A percentile compares a stretch with the other conserved stretches of the same genome.
phyloP scores from a whole-genome alignment of 1,284 basidiomycete species.

The Porodaedalea pini region DNA sequence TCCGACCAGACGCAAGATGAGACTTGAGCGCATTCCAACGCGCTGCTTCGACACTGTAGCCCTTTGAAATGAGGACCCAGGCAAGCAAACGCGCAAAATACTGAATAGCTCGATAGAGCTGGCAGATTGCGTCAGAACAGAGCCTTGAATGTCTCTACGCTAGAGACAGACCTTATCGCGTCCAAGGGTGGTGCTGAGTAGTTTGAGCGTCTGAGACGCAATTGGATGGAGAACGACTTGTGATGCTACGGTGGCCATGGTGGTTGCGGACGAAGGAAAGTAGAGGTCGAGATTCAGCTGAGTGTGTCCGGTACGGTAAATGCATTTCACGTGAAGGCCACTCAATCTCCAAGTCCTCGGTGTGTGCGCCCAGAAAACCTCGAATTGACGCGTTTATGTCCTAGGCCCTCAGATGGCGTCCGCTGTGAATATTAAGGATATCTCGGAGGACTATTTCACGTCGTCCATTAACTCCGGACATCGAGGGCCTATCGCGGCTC shows the following conservation, averaged over 20 bases:
- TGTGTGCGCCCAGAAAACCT: too few relatives aligned
- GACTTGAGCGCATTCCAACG: conserved; percentile 79
- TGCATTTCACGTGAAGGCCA: background rate
- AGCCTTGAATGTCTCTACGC: background rate
- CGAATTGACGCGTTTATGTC: too few relatives aligned
- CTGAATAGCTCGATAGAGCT: conserved; percentile 90
- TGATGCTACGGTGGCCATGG: conserved; percentile 63
- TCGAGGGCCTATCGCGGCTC: too few relatives aligned
- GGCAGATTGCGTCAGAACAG: conserved; percentile 3
- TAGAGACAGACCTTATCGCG: conserved; percentile 73
- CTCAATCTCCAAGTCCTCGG: background rate
- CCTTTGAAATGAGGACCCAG: conserved; percentile 71
- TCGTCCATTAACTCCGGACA: too few relatives aligned
- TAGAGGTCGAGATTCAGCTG: background rate
- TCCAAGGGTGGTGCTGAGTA: conserved; percentile 78
- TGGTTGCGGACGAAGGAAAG: conserved; percentile 6
- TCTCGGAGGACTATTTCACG: too few relatives aligned
- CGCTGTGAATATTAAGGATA: too few relatives aligned
- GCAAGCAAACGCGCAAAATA: conserved; percentile 90
- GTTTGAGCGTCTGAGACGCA: conserved; percentile 72
- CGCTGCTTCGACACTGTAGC: conserved; percentile 60
- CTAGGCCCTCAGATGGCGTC: too few relatives aligned
- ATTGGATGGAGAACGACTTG: conserved; percentile 84
- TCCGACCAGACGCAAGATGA: conserved; percentile 75
- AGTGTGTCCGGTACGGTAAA: background rate